Evolutionary conservation across 257 asterid species (phyloP), one percentile per base, ranked within the genome.

Genomic region (Echium plantagineum): DNA sequence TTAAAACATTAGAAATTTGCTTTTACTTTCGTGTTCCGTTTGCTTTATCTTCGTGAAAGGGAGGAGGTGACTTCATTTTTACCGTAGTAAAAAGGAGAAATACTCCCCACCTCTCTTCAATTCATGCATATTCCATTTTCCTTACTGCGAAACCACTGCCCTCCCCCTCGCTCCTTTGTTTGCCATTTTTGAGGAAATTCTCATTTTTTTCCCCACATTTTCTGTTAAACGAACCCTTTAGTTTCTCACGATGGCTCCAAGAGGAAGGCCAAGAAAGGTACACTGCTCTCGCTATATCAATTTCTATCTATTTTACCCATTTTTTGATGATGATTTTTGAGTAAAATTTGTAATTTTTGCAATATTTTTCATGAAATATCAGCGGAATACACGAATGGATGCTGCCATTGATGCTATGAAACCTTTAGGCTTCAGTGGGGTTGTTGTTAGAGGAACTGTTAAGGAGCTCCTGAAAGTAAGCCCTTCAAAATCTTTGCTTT

Each of bases 381-480:
- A 55, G 69, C 74, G 86, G n/a, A 16, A 74, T 59, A 47, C 72
- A 61, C 70, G 94, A 58, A 74, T 85, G 68, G 82, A 85, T 66
- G 87, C 90, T 26, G 90, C 94, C 48, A 65, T 78, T 24, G 90
- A 75, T 28, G 89, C 94, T 3, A 82, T 85, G 94, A 51, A 18
- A 51, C 78, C 63, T 15, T 30, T 70, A 6, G 94, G 94, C 5
- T 85, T 80, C 65, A 0, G 69, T 0, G 61, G 54, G 21, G 58
- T n/a, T 0, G 38, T 21, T 18, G 82, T 82, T 1, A n/a, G 20
- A 54, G 26, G 51, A 46, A 48, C 18, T 35, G 77, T 70, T 0
- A 74, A 58, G n/a, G 32, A 73, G 19, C 78, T 85, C 52, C 85
- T 85, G 6, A 7, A 69, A 83, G 94, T 82, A 59, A 18, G 8